These are phyloP conservation scores for Oropetium thomaeum DNA, from an alignment of 176 grass and related monocot species.

Conservation along the genomic window DNA sequence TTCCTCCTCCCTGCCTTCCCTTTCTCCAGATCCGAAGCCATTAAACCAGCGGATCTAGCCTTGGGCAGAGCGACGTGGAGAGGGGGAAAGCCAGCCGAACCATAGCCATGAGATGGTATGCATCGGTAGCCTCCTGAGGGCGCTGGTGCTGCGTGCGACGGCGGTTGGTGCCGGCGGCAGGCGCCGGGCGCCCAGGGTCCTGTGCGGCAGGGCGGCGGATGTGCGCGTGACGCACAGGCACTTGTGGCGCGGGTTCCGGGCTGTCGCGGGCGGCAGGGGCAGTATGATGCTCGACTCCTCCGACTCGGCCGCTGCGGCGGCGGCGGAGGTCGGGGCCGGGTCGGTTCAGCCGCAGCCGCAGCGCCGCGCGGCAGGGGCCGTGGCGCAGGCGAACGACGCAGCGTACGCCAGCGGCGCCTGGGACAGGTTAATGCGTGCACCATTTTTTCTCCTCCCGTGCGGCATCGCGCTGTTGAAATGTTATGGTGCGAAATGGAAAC, in stretches of 20 bases:
- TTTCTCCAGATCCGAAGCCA: conserved; percentile 36
- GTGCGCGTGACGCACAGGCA: conserved; percentile 43
- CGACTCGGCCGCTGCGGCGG: conserved; percentile 18
- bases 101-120: conserved; percentile 80
- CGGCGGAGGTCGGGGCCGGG: conserved; percentile 4
- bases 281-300: conserved; percentile 70
- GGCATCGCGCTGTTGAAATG: background rate
- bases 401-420: conserved; percentile 50
- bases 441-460: background rate
- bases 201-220: conserved; percentile 53
- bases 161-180: conserved; percentile 38
- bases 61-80: conserved; percentile 1
- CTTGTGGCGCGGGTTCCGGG: conserved; percentile 47
- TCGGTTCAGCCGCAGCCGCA: conserved; percentile 41
- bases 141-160: conserved; percentile 59
- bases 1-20: conserved; percentile 36
- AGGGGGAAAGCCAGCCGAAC: conserved; percentile 5
- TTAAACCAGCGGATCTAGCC: conserved; percentile 51
- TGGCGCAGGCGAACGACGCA: conserved; percentile 35
- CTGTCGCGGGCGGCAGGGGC: conserved; percentile 32
- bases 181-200: conserved; percentile 42
- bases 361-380: conserved; percentile 24
- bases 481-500: background rate
- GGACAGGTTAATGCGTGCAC: conserved; percentile 46
- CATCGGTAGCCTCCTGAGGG: conserved; percentile 80